A percentile compares a stretch with the other conserved stretches of the same genome.
These are phyloP conservation scores for Penicillium cosmopolitanum DNA, from an alignment of 495 filamentous ascomycete species.

Conservation along the genomic window DNA sequence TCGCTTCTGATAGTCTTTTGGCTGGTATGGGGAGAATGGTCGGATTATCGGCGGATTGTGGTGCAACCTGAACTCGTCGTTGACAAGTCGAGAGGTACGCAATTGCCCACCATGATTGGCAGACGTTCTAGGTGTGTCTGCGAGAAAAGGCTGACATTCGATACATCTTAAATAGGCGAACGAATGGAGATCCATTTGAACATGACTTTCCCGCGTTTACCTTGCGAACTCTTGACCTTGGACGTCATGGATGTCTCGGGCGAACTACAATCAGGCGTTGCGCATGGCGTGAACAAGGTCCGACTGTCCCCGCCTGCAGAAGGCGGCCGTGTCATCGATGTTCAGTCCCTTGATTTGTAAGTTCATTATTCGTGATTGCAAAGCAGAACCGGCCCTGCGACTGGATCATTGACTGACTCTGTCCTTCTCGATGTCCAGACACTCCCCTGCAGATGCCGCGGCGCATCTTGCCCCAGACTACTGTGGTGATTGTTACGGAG, in stretches of 20 bases:
- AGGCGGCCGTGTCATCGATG: slow-evolving; percentile 78
- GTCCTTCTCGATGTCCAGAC: slow-evolving; percentile 44
- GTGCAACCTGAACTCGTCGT: slow-evolving; percentile 93
- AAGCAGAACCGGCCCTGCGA: neutral
- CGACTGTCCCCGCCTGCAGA: slow-evolving; percentile 71
- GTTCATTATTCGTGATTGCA: slow-evolving; percentile 25
- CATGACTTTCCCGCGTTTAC: slow-evolving; percentile 91
- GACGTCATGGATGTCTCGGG: slow-evolving; percentile 99
- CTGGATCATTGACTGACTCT: slow-evolving; percentile 7
- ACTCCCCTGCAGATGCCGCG: slow-evolving; percentile 66
- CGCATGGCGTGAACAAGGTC: slow-evolving; percentile 89
- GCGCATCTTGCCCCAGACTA: slow-evolving; percentile 86
- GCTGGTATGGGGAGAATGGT: slow-evolving; percentile 94
- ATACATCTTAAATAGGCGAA: slow-evolving; percentile 65
- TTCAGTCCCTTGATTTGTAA: slow-evolving; percentile 73
- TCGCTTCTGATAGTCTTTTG: slow-evolving; percentile 85
- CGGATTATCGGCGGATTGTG: slow-evolving; percentile 83
- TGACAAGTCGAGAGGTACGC: slow-evolving; percentile 88
- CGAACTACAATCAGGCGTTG: slow-evolving; percentile 90
- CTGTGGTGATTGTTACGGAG: slow-evolving; percentile 93
- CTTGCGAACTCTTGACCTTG: slow-evolving; percentile 92
- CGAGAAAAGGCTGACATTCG: slow-evolving; percentile 4
- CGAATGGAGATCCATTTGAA: slow-evolving; percentile 99
- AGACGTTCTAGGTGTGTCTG: neutral
- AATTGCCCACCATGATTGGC: neutral